Evolutionary conservation across 306 rosid genomes (phyloP), one percentile per base, ranked within the genome.

Genomic region (Glycyrrhiza uralensis): DNA sequence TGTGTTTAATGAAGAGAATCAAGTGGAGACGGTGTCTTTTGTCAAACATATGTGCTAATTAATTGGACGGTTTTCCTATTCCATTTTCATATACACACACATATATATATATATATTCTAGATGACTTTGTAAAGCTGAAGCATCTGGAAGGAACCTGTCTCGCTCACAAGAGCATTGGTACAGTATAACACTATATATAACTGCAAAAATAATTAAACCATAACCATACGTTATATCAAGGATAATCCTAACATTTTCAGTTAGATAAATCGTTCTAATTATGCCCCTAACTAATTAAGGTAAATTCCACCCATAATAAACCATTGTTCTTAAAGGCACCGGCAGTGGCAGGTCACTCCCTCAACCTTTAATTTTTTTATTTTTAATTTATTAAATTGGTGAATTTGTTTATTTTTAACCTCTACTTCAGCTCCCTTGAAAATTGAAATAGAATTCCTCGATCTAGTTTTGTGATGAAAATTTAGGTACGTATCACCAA

Each of bases 1-100:
- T 67, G 51, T 77, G 80, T 52, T 45, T 28, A 35, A 4, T 69
- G 68, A 55, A 32, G 54, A 75, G 75, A 78, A 35, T 82, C 72
- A 74, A 64, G 62, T 38, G 46, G 50, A 57, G 15, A 41, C 65
- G 30, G 24, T 44, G 29, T 15, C n/a, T 19, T 36, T 24, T 15
- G 30, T 58, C 46, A 33, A 38, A 36, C 13, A 33, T 9, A 2
- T 61, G 23, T 15, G 12, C 45, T 7, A 19, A 26, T 69, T 69
- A 15, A 49, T 47, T 68, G 63, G 60, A 75, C 19, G 50, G 4
- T 10, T 55, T 32, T 35, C 36, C 52, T 64, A 69, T 56, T 14
- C 33, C 59, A 63, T 75, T 69, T 69, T 14, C n/a, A n/a, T n/a
- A n/a, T n/a, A n/a, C n/a, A n/a, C n/a, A n/a, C n/a, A n/a, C n/a